Percentiles rank a stretch among this genome's conserved stretches.
Evolutionary conservation across 2,329 filamentous ascomycete genomes (phyloP).

Genomic region (Magnaporthales sp.): DNA sequence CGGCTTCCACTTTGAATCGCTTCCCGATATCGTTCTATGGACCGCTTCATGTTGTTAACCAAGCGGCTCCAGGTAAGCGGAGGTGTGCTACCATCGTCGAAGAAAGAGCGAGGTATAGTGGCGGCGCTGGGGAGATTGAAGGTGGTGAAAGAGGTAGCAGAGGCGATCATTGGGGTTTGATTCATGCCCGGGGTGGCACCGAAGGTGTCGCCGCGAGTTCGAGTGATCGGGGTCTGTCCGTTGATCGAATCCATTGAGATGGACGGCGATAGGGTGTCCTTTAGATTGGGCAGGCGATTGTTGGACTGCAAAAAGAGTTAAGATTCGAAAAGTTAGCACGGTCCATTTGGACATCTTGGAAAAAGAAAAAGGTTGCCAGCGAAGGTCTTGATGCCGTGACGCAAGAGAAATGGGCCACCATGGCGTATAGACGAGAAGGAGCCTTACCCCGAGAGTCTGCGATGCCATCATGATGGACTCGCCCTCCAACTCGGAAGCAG

Average conservation of each 20-base stretch:
- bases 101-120: slow-evolving; percentile 71
- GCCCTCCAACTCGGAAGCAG: slow-evolving; percentile 78
- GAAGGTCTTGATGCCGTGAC: background rate
- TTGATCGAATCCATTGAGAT: slow-evolving; percentile 89
- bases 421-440: background rate
- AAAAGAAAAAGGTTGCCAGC: background rate
- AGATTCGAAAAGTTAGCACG: background rate
- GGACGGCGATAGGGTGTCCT: slow-evolving; percentile 71
- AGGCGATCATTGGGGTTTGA: slow-evolving; percentile 42
- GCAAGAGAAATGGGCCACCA: slow-evolving; percentile 7
- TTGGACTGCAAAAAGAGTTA: slow-evolving; percentile 35
- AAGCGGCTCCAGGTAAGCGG: slow-evolving; percentile 83
- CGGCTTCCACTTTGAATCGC: slow-evolving; percentile 77
- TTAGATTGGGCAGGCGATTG: slow-evolving; percentile 54
- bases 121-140: slow-evolving; percentile 50
- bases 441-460: background rate
- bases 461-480: slow-evolving; percentile 56
- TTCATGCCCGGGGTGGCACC: slow-evolving; percentile 31
- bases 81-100: slow-evolving; percentile 75
- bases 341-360: background rate
- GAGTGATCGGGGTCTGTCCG: slow-evolving; percentile 49
- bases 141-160: slow-evolving; percentile 53
- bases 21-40: slow-evolving; percentile 83
- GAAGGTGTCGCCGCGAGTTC: slow-evolving; percentile 49
- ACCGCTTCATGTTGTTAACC: slow-evolving; percentile 85